Evolutionary conservation across 1,284 basidiomycete species (phyloP).

Genomic region (Malassezia sympodialis): DNA sequence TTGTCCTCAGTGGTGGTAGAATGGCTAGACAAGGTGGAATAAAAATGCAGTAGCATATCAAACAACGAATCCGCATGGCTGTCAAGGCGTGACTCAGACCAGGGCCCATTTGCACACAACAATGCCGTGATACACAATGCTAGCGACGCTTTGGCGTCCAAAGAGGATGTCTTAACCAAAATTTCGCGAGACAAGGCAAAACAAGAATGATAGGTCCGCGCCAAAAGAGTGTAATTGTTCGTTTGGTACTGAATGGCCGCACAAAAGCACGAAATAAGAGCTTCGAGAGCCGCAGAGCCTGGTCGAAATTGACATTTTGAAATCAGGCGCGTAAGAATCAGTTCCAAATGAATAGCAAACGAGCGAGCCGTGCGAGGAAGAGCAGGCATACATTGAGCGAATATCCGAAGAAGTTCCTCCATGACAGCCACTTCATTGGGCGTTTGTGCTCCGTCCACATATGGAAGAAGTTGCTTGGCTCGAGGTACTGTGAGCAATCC

Average conservation of each 20-base stretch:
- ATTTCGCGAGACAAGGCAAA: slow-evolving; percentile 23
- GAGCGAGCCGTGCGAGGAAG: slow-evolving; percentile 61
- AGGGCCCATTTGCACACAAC: slow-evolving; percentile 73
- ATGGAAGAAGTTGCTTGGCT: slow-evolving; percentile 71
- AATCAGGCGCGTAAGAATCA: slow-evolving; percentile 67
- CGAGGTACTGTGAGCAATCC: slow-evolving; percentile 67
- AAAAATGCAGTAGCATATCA: slow-evolving; percentile 63
- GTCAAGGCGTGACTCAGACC: not conserved
- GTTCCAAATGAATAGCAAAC: slow-evolving; percentile 64
- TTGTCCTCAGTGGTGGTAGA: not conserved
- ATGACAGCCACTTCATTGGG: slow-evolving; percentile 62
- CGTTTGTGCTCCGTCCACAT: slow-evolving; percentile 69
- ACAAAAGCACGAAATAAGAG: slow-evolving; percentile 82
- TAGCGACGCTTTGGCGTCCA: slow-evolving; percentile 23
- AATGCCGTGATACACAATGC: slow-evolving; percentile 50
- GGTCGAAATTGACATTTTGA: slow-evolving; percentile 57
- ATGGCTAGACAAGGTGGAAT: slow-evolving; percentile 56
- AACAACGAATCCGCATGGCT: slow-evolving; percentile 56
- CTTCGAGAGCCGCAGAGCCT: slow-evolving; percentile 53
- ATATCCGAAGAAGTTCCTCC: slow-evolving; percentile 60
- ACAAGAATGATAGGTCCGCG: slow-evolving; percentile 54
- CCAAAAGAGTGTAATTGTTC: slow-evolving; percentile 66
- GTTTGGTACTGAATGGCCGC: slow-evolving; percentile 73
- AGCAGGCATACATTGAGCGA: slow-evolving; percentile 68
- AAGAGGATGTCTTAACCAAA: slow-evolving; percentile 17